Base-by-base conservation (phyloP, 2,329 filamentous ascomycete species). In the Chalaropsis ovoidea region DNA sequence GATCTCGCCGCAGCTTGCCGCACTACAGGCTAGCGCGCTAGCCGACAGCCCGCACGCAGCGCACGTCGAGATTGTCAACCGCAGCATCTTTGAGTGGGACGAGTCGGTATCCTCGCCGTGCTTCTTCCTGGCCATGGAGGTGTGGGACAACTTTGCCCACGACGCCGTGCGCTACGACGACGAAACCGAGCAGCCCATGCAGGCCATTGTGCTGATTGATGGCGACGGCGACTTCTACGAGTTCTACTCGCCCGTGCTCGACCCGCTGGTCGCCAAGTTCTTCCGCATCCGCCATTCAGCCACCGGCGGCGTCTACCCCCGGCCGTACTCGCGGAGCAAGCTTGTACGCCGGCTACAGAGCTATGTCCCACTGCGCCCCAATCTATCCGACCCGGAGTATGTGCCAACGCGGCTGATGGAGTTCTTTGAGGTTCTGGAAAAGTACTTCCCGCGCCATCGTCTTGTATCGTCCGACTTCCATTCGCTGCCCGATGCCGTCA, bases 111-210 rank as follows among this genome's bases (percentile, higher is more conserved):
- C 90, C 8, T 89, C 87, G 2, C 94, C 93, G 0, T 97, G 94
- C 78, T 99, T 95, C 80, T 97, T 99, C 80, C 83, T 99, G 52
- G 94, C 93, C 56, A 88, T 99, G 76, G 94, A 99, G 76, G 94
- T 99, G 70, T 96, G 96, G 72, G 94, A 99, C 79, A 99, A 99
- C 77, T 97, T 99, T 74, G 86, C 90, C 43, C 95, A 99, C 78
- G 94, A 99, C 77, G 83, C 87, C 67, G 85, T 99, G 68, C 92
- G 95, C 69, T 99, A 97, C 77, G 54, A 68, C 42, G 64, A 62
- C 47, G 67, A 67, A 13, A 95, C 91, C 11, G 89, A 90, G 73
- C 79, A 87, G 70, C 89, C 93, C 0, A 82, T 96, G 65, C 95
- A 99, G 77, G 91, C 90, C 62, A 86, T 86, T 68, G 92, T 97